A percentile compares a stretch with the other conserved stretches of the same genome.
Conservation (phyloP, 2,329 filamentous ascomycete genomes). For the Cytospora piceae region DNA sequence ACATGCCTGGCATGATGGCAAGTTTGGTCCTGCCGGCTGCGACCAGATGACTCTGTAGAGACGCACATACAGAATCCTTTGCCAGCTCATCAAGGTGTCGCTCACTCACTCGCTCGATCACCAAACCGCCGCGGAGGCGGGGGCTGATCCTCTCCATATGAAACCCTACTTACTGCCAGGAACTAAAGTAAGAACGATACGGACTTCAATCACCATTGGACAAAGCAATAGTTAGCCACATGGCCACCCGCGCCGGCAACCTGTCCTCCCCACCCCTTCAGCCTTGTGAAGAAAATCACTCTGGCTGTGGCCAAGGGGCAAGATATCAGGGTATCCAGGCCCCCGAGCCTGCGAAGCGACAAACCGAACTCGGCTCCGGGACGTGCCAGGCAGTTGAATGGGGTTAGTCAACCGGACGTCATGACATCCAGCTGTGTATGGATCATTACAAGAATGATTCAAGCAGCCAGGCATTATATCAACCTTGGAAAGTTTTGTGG, state of each 20-base stretch:
- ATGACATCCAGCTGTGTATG: neutral
- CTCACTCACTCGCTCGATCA: neutral
- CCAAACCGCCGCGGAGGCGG: neutral
- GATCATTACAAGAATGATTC: neutral
- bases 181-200: neutral
- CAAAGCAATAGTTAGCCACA: neutral
- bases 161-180: neutral
- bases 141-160: neutral
- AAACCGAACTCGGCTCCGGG: constrained; percentile 1
- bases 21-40: neutral
- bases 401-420: neutral
- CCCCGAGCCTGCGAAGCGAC: neutral
- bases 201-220: neutral
- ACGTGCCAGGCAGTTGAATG: no score
- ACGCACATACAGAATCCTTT: neutral
- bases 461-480: no score
- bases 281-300: neutral
- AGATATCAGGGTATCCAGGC: neutral
- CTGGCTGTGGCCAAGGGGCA: constrained; percentile 1
- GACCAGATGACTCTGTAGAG: neutral
- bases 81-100: constrained; percentile 1
- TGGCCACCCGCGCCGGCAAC: neutral
- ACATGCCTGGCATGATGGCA: neutral
- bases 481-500: no score
- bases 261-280: neutral